Evolutionary conservation across 805 yeast species (phyloP), one percentile per base, ranked within the genome.

Genomic region (Yamadazyma tumulicola): DNA sequence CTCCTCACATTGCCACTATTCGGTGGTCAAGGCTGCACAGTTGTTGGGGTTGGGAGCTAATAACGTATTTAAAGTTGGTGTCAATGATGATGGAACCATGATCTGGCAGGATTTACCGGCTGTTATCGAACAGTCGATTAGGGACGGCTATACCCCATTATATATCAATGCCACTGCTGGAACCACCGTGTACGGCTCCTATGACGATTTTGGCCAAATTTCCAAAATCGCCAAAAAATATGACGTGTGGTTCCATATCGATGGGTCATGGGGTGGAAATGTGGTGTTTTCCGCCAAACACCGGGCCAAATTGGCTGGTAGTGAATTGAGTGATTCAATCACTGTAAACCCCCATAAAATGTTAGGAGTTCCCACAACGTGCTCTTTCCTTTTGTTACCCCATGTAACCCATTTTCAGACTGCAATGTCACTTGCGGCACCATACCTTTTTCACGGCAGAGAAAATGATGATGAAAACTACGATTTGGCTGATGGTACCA

Each of bases 211-310:
- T 47, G 66, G 51, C 17, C 72, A 70, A 26, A 76, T 86, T 22
- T 57, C 79, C 1, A 49, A 38, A 1, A 54, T 85, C 2, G 77
- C 88, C 11, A 62, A 72, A 36, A 64, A 66, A 37, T 52, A 79
- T 55, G 55, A 68, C n/a, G 33, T 77, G 6, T 86, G 94, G 91
- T 73, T 83, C 52, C 95, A 85, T 55, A 74, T 85, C 26, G 95
- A 85, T 58, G 95, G 93, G 1, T 83, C 93, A 5, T 85, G 94
- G 95, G 95, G 95, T 21, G 95, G 91, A 6, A 86, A 86, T 48
- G 79, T 82, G 7, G 69, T 84, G 0, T 86, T 85, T 61, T 78
- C 86, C 26, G 46, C 55, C 0, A 61, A 45, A 8, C 74, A 77
- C 35, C 55, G 51, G 26, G 30, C 55, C 37, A 69, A 72, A 45